Evolutionary conservation across 306 rosid genomes (phyloP), one percentile per base, ranked within the genome.

Genomic region (Fagus crenata): DNA sequence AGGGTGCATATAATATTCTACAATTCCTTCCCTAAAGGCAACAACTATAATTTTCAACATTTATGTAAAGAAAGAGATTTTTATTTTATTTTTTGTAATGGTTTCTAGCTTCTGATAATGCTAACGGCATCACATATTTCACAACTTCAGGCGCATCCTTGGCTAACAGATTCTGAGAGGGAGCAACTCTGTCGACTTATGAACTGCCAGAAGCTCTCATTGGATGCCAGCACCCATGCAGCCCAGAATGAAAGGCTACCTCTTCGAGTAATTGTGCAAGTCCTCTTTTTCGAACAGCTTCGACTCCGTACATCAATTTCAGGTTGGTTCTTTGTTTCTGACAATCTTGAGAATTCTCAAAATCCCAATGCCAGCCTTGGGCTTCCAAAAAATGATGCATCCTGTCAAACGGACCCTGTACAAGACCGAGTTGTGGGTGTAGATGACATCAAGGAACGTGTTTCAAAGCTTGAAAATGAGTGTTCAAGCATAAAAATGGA

Each of bases 221-320:
- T 93, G 77, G 95, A 93, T 79, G 96, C 95, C 39, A 89, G 98
- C 81, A 87, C 95, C 1, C 98, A 91, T 77, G 96, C 96, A 2
- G 98, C 96, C 1, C 96, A 93, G 80, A 93, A 93, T 37, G 96
- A 93, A 82, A 85, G 93, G 68, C 81, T 93, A 55, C 98, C 98
- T 37, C 89, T 93, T 1, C 73, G 98, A 74, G 95, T 91, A 39
- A 85, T 93, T 49, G 93, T 91, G 17, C 97, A 91, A 68, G 97
- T 93, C 40, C 88, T 93, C 14, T 93, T 91, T 76, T 91, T 93
- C 13, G 97, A 93, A 77, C 97, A 93, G 72, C 97, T 93, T 84
- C 81, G 93, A 55, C 98, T 93, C 53, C 87, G 97, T 0, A 91
- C 98, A 65, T 93, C 98, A 9, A 87, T 93, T 69, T 89, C 98